Evolutionary conservation across 805 yeast genomes (phyloP), one percentile per base, ranked within the genome.

Genomic region (Yarrowia sp.): DNA sequence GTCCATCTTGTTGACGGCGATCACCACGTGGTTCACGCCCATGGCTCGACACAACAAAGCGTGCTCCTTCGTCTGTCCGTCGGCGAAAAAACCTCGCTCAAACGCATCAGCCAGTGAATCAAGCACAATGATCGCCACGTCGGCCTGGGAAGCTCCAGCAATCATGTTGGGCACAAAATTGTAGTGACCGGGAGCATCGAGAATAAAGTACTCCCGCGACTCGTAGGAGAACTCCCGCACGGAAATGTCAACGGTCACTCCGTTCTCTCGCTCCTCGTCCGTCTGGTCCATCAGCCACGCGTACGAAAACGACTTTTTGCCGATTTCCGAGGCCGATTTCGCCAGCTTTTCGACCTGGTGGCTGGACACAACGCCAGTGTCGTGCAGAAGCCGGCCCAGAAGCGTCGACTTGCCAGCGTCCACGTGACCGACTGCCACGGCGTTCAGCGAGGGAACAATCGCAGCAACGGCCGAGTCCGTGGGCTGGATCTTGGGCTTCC

Each of bases 231-330:
- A 87, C 48, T 82, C 80, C 9, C 90, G 87, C 67, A 89, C 87
- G 69, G 90, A 87, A 41, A 90, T 86, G 74, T 90, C 96, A 32
- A 90, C 87, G 2, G 96, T 90, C 5, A 90, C 92, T 61, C 96
- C 96, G 63, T 93, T 81, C 9, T 72, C 73, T 72, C 96, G 82
- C 77, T 90, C 96, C 75, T 90, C 95, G 0, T 81, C 77, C 0
- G 94, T 89, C 75, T 89, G 93, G 76, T 90, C 96, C 86, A 91
- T 82, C 46, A 90, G 85, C 96, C 96, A 90, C 1, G 96, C 96
- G 63, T 90, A 80, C 5, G 94, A 91, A 79, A 90, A 90, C 5
- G 94, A 89, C 11, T 88, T 86, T 74, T 91, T 90, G 5, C 96
- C 96, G 1, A 83, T 81, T 56, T 82, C 83, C 46, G 86, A 88